Base-by-base conservation (phyloP, 352 stramenopile genomes). In the Globisporangium nagaii region DNA sequence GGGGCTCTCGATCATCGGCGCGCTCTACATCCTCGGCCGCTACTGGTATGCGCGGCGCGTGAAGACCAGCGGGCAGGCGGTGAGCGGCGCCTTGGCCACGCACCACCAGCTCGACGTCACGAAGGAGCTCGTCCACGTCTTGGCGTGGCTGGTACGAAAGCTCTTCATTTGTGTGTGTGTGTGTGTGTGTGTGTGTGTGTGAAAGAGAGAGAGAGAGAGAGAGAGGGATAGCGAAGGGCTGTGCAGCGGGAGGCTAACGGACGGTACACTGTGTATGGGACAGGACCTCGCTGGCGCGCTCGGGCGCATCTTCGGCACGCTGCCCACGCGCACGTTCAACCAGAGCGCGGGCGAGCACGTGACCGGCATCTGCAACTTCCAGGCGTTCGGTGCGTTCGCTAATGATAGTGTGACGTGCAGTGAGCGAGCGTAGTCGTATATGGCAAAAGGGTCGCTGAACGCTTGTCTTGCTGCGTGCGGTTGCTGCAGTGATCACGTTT, bases 81-180 rank as follows among this genome's bases (percentile, higher is more conserved):
- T 68, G 2, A 56, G 36, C 15, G 39, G 10, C 12, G 30, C 12
- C 17, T n/a, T n/a, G n/a, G 28, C 53, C 4, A 66, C 66, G 1
- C 62, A 70, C 24, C 79, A 88, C 42, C 66, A 90, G 27, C 65
- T 90, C 30, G 82, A 92, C 68, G 79, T 92, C 19, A 90, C 79
- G 28, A 92, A 92, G 58, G 79, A 91, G 56, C 79, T 94, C 45
- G 82, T 94, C 43, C 84, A 94, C 57, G 81, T 94, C 19, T 73
- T 94, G 39, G 84, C 84, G 17, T 92, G 82, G 72, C 63, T 92
- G 52, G 81, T 84, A 65, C 34, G n/a, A n/a, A n/a, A n/a, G n/a
- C n/a, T n/a, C n/a, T n/a, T n/a, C n/a, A n/a, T n/a, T n/a, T n/a
- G n/a, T n/a, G n/a, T n/a, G n/a, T n/a, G n/a, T n/a, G n/a, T n/a